Evolutionary conservation across 2,329 filamentous ascomycete species (phyloP).

Genomic region (Aureobasidium vineae): DNA sequence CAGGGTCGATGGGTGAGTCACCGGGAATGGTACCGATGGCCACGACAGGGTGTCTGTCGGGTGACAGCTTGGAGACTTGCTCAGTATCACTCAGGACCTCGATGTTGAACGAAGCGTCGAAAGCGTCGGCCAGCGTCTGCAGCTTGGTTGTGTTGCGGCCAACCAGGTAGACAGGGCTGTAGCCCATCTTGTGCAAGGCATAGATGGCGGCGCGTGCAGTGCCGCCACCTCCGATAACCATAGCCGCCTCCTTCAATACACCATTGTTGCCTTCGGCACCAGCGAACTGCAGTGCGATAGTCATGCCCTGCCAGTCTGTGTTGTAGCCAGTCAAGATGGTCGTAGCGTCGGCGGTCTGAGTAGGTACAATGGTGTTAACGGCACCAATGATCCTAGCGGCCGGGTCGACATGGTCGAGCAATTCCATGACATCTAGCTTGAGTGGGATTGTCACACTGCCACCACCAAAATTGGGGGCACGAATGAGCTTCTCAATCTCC

Average conservation of each 20-base stretch:
- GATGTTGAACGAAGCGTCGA: slow-evolving; percentile 71
- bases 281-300: slow-evolving; percentile 68
- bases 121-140: slow-evolving; percentile 64
- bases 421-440: slow-evolving; percentile 80
- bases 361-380: slow-evolving; percentile 85
- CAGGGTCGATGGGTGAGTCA: slow-evolving; percentile 73
- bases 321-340: slow-evolving; percentile 73
- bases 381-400: slow-evolving; percentile 83
- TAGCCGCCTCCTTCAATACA: slow-evolving; percentile 48
- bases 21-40: slow-evolving; percentile 90
- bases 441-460: slow-evolving; percentile 95
- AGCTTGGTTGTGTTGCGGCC: slow-evolving; percentile 73
- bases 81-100: slow-evolving; percentile 57
- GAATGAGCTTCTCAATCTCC: slow-evolving; percentile 65
- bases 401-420: slow-evolving; percentile 76
- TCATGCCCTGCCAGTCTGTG: slow-evolving; percentile 95
- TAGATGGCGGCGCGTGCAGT: slow-evolving; percentile 91
- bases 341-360: slow-evolving; percentile 41
- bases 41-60: slow-evolving; percentile 59
- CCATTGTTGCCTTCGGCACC: slow-evolving; percentile 53
- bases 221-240: slow-evolving; percentile 88
- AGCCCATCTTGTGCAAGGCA: slow-evolving; percentile 78
- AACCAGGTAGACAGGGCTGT: slow-evolving; percentile 80
- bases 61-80: slow-evolving; percentile 50
- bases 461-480: slow-evolving; percentile 75